Evolutionary conservation across 1,284 basidiomycete genomes (phyloP).

Genomic region (Ceratobasidium sp.): DNA sequence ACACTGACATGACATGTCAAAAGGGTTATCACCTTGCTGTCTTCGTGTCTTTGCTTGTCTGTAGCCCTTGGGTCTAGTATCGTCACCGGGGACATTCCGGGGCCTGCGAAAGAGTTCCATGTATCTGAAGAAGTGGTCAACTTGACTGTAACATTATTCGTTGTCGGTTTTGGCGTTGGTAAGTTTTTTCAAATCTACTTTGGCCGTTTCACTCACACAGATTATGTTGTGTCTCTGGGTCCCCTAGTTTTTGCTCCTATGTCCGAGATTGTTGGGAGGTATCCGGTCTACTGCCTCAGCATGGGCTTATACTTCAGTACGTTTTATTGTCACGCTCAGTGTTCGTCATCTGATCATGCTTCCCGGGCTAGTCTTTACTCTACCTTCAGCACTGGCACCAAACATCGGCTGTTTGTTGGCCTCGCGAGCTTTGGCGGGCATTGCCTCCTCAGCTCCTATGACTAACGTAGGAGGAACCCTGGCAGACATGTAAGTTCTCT

Average conservation of each 20-base stretch:
- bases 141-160: conserved; percentile 58
- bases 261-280: conserved; percentile 49
- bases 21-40: conserved; percentile 35
- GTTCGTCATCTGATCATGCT: neutral
- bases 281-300: conserved; percentile 34
- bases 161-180: conserved; percentile 58
- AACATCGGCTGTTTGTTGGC: conserved; percentile 35
- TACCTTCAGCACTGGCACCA: conserved; percentile 34
- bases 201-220: conserved; percentile 44
- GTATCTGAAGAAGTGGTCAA: conserved; percentile 56
- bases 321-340: neutral
- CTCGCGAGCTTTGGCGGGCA: conserved; percentile 32
- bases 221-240: neutral
- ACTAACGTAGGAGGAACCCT: conserved; percentile 37
- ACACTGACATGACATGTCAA: neutral
- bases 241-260: conserved; percentile 47
- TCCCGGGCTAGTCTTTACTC: conserved; percentile 6
- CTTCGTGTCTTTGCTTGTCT: conserved; percentile 42
- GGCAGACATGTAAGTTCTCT: conserved; percentile 32
- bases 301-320: conserved; percentile 37
- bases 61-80: conserved; percentile 58
- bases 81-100: conserved; percentile 57
- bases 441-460: conserved; percentile 37
- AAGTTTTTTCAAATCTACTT: conserved; percentile 54
- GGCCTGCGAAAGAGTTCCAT: conserved; percentile 52